phyloP scores from a whole-genome alignment of 2,329 filamentous ascomycete species.

The Stemphylium beticola region DNA sequence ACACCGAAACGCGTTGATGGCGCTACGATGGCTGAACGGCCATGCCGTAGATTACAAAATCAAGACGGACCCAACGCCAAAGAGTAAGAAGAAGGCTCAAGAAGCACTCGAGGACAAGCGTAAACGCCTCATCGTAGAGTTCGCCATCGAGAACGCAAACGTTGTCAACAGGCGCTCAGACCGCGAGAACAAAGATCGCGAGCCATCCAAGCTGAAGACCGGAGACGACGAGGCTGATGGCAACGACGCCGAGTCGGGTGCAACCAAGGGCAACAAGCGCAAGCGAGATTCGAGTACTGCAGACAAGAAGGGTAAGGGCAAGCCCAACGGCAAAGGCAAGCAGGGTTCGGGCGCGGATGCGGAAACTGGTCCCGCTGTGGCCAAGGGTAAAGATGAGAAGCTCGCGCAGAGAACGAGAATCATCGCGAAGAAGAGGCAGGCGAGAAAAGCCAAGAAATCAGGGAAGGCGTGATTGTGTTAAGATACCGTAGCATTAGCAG shows the following conservation, averaged over 20 bases:
- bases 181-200: slow-evolving; percentile 63
- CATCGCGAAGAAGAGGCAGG: slow-evolving; percentile 82
- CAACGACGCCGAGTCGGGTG: slow-evolving; percentile 14
- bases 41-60: slow-evolving; percentile 63
- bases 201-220: slow-evolving; percentile 47
- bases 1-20: slow-evolving; percentile 94
- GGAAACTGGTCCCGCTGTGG: slow-evolving; percentile 6
- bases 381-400: slow-evolving; percentile 50
- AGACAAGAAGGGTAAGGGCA: slow-evolving; percentile 18
- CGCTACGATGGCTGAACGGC: slow-evolving; percentile 90
- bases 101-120: slow-evolving; percentile 72
- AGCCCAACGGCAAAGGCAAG: slow-evolving; percentile 17
- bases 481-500: slow-evolving; percentile 18
- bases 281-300: slow-evolving; percentile 42
- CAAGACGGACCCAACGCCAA: slow-evolving; percentile 52
- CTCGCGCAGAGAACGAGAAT: slow-evolving; percentile 73
- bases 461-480: slow-evolving; percentile 53
- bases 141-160: slow-evolving; percentile 97
- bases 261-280: slow-evolving; percentile 44
- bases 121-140: slow-evolving; percentile 91
- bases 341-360: slow-evolving; percentile 27
- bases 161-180: slow-evolving; percentile 82
- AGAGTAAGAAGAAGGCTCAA: slow-evolving; percentile 46
- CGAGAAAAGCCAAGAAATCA: slow-evolving; percentile 66
- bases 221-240: slow-evolving; percentile 18